These are phyloP conservation scores for Podospora australis DNA, from an alignment of 495 filamentous ascomycete genomes.

Conservation along the genomic window DNA sequence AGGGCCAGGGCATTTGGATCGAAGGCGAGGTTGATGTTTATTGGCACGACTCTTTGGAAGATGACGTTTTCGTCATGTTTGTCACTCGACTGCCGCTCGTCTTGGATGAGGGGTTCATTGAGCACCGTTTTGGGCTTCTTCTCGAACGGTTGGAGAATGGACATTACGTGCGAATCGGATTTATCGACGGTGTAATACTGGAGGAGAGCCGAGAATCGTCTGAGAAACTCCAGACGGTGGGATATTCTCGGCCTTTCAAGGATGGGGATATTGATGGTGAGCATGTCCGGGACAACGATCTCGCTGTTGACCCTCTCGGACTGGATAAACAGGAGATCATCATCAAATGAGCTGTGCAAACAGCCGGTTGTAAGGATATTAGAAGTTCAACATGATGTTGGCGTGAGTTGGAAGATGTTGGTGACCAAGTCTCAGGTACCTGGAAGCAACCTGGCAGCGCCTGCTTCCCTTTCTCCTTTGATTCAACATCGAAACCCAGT, in stretches of 20 bases:
- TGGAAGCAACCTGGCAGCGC: too few species aligned
- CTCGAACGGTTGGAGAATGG: slow-evolving; percentile 2
- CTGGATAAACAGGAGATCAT: slow-evolving; percentile 5
- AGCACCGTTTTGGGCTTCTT: slow-evolving; percentile 22
- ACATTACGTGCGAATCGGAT: slow-evolving; percentile 15
- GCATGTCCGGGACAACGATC: slow-evolving; percentile 5
- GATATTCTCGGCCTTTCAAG: slow-evolving; percentile 7
- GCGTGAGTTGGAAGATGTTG: too few species aligned
- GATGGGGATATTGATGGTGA: slow-evolving; percentile 5
- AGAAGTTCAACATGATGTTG: too few species aligned
- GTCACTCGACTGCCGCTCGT: slow-evolving; percentile 18
- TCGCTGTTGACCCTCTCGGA: slow-evolving; percentile 10
- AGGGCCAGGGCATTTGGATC: slow-evolving; percentile 9
- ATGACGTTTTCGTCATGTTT: slow-evolving; percentile 10
- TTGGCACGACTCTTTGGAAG: not conserved
- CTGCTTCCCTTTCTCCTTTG: too few species aligned
- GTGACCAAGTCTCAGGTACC: too few species aligned
- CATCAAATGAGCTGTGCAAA: too few species aligned
- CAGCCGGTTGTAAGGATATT: too few species aligned
- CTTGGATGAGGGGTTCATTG: slow-evolving; percentile 15
- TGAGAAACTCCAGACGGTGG: slow-evolving; percentile 5
- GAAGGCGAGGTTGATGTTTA: slow-evolving; percentile 18
- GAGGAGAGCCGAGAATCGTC: not conserved
- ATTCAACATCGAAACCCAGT: too few species aligned
- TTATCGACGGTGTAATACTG: slow-evolving; percentile 20